phyloP scores from a whole-genome alignment of 2,329 filamentous ascomycete species.

The Exophiala dermatitidis region DNA sequence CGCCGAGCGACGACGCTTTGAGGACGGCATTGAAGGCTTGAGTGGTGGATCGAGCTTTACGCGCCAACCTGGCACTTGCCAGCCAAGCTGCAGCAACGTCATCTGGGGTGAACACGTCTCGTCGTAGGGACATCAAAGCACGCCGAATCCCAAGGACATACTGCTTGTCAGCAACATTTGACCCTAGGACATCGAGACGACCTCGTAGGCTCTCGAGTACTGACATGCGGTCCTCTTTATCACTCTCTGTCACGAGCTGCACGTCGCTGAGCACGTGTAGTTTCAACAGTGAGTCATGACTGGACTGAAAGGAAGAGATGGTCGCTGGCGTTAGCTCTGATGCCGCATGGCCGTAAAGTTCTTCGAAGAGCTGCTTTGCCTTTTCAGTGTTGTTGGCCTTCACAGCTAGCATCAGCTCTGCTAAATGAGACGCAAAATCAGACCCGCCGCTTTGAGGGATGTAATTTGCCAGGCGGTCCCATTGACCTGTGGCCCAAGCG shows the following conservation, averaged over 20 bases:
- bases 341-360: conserved; percentile 63
- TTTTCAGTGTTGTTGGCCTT: conserved; percentile 44
- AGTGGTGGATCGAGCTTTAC: conserved; percentile 74
- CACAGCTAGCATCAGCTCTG: conserved; percentile 57
- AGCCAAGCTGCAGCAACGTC: conserved; percentile 83
- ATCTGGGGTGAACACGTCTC: conserved; percentile 53
- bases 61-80: conserved; percentile 72
- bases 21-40: conserved; percentile 92
- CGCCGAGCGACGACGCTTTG: conserved; percentile 75
- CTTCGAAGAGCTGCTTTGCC: conserved; percentile 54
- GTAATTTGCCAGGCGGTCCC: conserved; percentile 66
- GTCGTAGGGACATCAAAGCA: conserved; percentile 74
- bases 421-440: conserved; percentile 80
- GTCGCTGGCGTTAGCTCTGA: conserved; percentile 67
- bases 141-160: conserved; percentile 80
- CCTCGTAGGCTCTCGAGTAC: conserved; percentile 56
- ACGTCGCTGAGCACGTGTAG: conserved; percentile 84
- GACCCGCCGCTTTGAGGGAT: conserved; percentile 43
- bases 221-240: conserved; percentile 37
- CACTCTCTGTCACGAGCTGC: conserved; percentile 52
- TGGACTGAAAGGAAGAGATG: conserved; percentile 73
- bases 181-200: conserved; percentile 81
- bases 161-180: conserved; percentile 87
- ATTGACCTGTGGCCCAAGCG: conserved; percentile 80
- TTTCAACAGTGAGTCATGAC: conserved; percentile 76